phyloP scores from a whole-genome alignment of 1,139 yeast species.

The Pichia sp. region DNA sequence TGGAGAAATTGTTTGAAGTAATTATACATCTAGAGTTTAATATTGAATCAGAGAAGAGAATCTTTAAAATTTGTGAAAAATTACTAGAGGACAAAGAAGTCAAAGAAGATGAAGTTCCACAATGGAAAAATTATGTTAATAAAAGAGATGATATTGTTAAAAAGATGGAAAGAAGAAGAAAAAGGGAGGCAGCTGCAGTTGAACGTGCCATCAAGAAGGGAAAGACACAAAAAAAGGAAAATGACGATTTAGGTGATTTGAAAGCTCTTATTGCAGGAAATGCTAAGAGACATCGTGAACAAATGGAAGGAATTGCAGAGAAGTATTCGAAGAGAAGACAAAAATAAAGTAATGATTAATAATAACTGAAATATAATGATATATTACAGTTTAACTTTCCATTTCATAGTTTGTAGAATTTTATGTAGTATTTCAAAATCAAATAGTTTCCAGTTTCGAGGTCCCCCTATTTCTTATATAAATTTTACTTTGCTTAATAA shows the following conservation, averaged over 20 bases:
- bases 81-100: slow-evolving; percentile 42
- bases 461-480: too few relatives aligned
- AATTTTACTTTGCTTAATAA: too few relatives aligned
- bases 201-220: neutral
- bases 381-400: too few relatives aligned
- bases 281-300: slow-evolving; percentile 6
- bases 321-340: slow-evolving; percentile 6
- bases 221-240: too few relatives aligned
- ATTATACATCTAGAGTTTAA: slow-evolving; percentile 71
- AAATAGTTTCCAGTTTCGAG: too few relatives aligned
- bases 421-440: too few relatives aligned
- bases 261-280: slow-evolving; percentile 10
- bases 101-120: slow-evolving; percentile 7
- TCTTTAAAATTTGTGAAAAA: slow-evolving; percentile 44
- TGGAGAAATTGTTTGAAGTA: slow-evolving; percentile 60
- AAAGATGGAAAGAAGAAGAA: slow-evolving; percentile 8
- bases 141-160: slow-evolving; percentile 3
- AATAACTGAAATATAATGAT: too few relatives aligned
- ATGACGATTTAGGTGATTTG: slow-evolving; percentile 2
- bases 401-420: too few relatives aligned
- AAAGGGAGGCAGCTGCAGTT: slow-evolving; percentile 7
- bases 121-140: slow-evolving; percentile 5
- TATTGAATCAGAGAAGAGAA: slow-evolving; percentile 55
- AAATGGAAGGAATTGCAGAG: slow-evolving; percentile 9
- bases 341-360: slow-evolving; percentile 1